Conservation (phyloP, 208 protist genomes). For the Leishmania martiniquensis region DNA sequence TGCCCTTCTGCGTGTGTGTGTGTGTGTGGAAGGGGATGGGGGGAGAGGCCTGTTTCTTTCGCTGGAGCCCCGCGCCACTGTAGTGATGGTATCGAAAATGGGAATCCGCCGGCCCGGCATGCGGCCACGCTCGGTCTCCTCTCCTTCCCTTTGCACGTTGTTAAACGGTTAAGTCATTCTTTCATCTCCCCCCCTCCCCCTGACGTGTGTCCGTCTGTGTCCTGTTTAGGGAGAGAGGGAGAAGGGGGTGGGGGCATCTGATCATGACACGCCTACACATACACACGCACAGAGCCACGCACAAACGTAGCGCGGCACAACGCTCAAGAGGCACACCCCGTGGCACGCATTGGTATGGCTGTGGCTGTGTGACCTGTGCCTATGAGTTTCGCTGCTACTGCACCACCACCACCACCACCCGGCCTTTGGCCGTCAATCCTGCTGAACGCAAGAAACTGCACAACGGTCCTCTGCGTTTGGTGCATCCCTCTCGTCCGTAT, state of each 20-base stretch:
- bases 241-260: background rate
- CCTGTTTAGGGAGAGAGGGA: background rate
- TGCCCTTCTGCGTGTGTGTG: background rate
- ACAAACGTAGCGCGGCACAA: background rate
- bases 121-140: background rate
- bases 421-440: background rate
- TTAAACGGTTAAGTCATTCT: conserved; percentile 5
- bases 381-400: background rate
- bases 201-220: background rate
- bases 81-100: background rate
- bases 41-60: background rate
- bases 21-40: too few relatives aligned
- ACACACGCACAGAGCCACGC: background rate
- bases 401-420: background rate
- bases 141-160: background rate
- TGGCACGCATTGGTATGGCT: too few relatives aligned
- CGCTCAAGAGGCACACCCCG: background rate
- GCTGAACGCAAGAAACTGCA: background rate
- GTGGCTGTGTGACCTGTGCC: background rate
- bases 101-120: background rate
- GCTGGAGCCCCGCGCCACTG: background rate
- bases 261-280: background rate
- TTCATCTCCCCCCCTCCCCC: background rate
- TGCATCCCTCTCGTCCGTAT: background rate
- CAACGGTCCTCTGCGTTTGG: background rate